A percentile compares a stretch with the other conserved stretches of the same genome.
Conservation (phyloP, 345 rosid genomes). For the Conringia planisiliqua region DNA sequence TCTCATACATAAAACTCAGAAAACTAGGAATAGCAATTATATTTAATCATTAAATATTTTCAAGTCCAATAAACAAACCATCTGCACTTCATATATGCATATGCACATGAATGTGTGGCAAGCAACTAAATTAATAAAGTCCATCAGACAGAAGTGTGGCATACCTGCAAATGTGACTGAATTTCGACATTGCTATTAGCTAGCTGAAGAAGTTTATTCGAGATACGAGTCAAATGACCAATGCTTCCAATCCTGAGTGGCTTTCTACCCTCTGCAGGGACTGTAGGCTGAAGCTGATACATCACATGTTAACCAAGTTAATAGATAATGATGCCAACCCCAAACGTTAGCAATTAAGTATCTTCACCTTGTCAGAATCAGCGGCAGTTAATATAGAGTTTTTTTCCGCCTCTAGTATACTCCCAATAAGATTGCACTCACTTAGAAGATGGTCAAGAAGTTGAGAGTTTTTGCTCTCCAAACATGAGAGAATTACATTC, state of each 20-base stretch:
- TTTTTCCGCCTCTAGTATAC: slow-evolving; percentile 72
- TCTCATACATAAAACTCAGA: not conserved
- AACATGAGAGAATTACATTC: slow-evolving; percentile 68
- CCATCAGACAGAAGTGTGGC: not conserved
- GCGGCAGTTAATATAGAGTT: slow-evolving; percentile 39
- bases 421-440: slow-evolving; percentile 71
- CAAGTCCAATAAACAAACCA: slow-evolving; percentile 6
- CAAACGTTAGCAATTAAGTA: slow-evolving; percentile 4
- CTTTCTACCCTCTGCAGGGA: slow-evolving; percentile 61
- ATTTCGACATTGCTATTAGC: slow-evolving; percentile 57
- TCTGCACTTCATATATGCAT: not conserved
- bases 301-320: slow-evolving; percentile 23
- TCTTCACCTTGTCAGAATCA: slow-evolving; percentile 59
- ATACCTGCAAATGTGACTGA: slow-evolving; percentile 71
- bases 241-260: slow-evolving; percentile 78
- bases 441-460: slow-evolving; percentile 64
- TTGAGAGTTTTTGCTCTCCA: slow-evolving; percentile 68
- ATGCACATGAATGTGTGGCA: slow-evolving; percentile 8
- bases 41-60: not conserved
- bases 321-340: slow-evolving; percentile 8
- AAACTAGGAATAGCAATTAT: not conserved
- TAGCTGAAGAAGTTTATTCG: slow-evolving; percentile 80
- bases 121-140: not conserved
- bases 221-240: slow-evolving; percentile 84
- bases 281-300: slow-evolving; percentile 60